Base-by-base conservation (phyloP, 768 basidiomycete genomes). In the Pleurotus salmoneostramineus region DNA sequence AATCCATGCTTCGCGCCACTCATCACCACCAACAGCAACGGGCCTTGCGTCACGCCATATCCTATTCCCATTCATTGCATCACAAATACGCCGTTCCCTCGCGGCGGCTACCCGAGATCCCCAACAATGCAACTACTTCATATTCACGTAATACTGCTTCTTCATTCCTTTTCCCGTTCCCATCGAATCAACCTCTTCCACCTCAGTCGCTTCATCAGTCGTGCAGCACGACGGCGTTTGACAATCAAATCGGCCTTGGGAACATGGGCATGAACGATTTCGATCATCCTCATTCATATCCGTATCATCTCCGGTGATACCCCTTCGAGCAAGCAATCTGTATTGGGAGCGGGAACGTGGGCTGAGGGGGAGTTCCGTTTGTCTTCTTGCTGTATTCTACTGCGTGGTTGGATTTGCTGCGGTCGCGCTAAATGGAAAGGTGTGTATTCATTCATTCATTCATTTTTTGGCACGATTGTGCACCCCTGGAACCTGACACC, bases 31-130 rank as follows among this genome's bases (percentile, higher is more conserved):
- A 54, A 31, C 52, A 54, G 14, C 35, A 54, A 7, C 35, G 52
- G 7, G 52, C 52, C 43, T 40, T 54, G 12, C 52, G 52, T 36
- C 52, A 54, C 21, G 52, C 52, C 10, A 54, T 54, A n/a, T 54
- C 52, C 8, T 54, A 36, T 54, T 54, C 52, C 27, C 52, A 54
- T 42, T 54, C 52, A 12, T 27, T 54, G 27, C 33, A 45, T 15
- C 44, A 45, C 44, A 45, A 45, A 15, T 15, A 45, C 7, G 7
- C 44, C 44, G n/a, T 15, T 8, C n/a, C 44, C 44, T 15, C 44
- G n/a, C 44, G 52, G 8, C 47, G 47, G 11, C 47, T 27, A 31
- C 17, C 47, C 47, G 47, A 49, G 47, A 49, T 49, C 47, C 47
- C 47, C 10, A 45, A 8, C 17, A 6, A 7, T 5, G 17, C 44